Evolutionary conservation across 495 filamentous ascomycete genomes (phyloP), one percentile per base, ranked within the genome.

Genomic region (Parathielavia hyrcaniae): DNA sequence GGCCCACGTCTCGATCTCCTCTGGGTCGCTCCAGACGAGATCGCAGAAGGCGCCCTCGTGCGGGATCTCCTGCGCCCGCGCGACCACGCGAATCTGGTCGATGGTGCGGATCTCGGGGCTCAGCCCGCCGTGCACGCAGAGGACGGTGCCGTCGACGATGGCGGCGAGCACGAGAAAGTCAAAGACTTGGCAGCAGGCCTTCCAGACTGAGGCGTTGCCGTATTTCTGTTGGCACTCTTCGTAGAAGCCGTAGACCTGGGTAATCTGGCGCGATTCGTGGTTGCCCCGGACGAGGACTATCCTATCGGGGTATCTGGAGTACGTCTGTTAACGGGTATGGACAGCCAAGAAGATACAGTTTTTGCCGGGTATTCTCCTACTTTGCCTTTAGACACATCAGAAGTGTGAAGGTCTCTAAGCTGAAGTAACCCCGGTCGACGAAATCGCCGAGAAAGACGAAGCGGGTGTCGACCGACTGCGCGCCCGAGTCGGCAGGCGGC

Each of bases 31-130:
- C 93, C 93, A 98, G 8, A 98, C 93, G 50, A 98, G 77, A 72
- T 98, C 93, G 67, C 93, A 98, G 71, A 98, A 98, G 16, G 93
- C 93, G 53, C 93, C 93, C 71, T 97, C 93, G 64, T 98, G 93
- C 0, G 93, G 93, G 61, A 98, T 98, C 71, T 98, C 93, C 66
- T 98, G 93, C 0, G 93, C 93, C 55, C 93, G 81, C 34, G 93
- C 93, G 12, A 98, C 95, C 23, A 98, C 93, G n/a, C 93, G 86
- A 62, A 98, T 81, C 74, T 98, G 93, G 66, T 98, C 93, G 47
- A 98, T 79, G 0, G 93, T 98, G 44, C 93, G 81, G 55, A 98
- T 98, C 73, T 98, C 93, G 2, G 93, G 93, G 64, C 88, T 93
- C 59, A 98, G 68, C n/a, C 93, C 93, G 57, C 93, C 93, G 68